Evolutionary conservation across 345 rosid species (phyloP).

Genomic region (Citrus maxima): DNA sequence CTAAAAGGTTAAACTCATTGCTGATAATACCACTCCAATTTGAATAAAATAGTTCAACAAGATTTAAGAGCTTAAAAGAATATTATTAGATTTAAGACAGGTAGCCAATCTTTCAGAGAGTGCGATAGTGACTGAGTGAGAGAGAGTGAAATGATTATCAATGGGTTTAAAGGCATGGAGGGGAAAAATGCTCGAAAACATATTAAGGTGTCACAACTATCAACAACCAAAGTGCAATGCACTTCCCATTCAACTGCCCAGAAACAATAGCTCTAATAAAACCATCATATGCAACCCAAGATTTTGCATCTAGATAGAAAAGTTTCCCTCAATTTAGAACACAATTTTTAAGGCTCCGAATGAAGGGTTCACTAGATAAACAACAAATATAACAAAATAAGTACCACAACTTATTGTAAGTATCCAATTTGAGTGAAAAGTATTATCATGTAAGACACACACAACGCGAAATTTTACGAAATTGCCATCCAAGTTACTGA

Average conservation of each 20-base stretch:
- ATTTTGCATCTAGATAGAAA: conserved; percentile 58
- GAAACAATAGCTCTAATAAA: conserved; percentile 59
- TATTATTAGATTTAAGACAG: background rate
- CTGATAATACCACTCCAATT: background rate
- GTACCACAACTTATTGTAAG: background rate
- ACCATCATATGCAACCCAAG: conserved; percentile 72
- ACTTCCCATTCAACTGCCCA: conserved; percentile 2
- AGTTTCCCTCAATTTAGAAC: conserved; percentile 6
- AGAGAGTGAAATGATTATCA: background rate
- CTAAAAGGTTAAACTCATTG: background rate
- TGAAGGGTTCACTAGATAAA: background rate
- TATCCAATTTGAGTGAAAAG: background rate
- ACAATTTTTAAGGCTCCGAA: background rate
- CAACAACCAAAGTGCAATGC: background rate
- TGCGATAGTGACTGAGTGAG: background rate
- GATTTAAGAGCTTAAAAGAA: background rate
- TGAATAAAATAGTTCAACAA: background rate
- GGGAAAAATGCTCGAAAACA: background rate
- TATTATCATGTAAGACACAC: background rate
- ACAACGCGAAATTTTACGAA: too few relatives aligned
- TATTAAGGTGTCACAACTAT: background rate
- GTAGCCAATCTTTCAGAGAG: background rate
- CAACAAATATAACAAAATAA: background rate
- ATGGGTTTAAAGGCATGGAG: background rate
- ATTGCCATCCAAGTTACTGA: too few relatives aligned